Evolutionary conservation across 2,329 filamentous ascomycete genomes (phyloP).

Genomic region (Falciphora oryzae): DNA sequence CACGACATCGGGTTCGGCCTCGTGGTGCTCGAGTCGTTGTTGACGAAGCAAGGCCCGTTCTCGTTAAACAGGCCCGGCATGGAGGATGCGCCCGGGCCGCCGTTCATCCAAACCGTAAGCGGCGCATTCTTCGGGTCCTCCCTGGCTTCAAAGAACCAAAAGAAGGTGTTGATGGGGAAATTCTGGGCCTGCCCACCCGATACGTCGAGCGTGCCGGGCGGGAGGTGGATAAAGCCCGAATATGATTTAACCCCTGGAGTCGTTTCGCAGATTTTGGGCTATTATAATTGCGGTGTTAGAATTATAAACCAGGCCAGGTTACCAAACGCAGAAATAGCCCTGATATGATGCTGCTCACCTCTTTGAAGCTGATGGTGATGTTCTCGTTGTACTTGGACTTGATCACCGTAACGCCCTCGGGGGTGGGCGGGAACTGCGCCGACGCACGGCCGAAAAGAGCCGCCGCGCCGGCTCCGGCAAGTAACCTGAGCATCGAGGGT

Average conservation of each 20-base stretch:
- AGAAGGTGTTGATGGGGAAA: slow-evolving; percentile 41
- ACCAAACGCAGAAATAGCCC: background rate
- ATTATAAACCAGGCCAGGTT: background rate
- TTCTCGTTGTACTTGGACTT: slow-evolving; percentile 32
- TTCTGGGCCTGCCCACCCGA: slow-evolving; percentile 18
- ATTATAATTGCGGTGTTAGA: slow-evolving; percentile 14
- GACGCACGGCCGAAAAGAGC: background rate
- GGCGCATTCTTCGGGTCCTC: slow-evolving; percentile 25
- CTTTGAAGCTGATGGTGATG: slow-evolving; percentile 37
- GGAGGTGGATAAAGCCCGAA: slow-evolving; percentile 53
- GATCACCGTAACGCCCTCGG: slow-evolving; percentile 30
- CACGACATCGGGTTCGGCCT: slow-evolving; percentile 50
- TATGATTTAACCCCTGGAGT: slow-evolving; percentile 49
- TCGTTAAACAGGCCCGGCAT: slow-evolving; percentile 46
- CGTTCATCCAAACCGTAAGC: slow-evolving; percentile 53
- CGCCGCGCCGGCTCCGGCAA: slow-evolving; percentile 2
- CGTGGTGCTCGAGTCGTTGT: slow-evolving; percentile 38
- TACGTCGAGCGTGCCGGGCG: slow-evolving; percentile 32
- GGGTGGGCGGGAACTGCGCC: slow-evolving; percentile 33
- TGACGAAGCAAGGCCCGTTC: slow-evolving; percentile 48
- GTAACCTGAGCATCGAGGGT: background rate
- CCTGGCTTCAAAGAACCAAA: slow-evolving; percentile 35
- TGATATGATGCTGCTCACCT: slow-evolving; percentile 21
- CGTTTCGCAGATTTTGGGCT: slow-evolving; percentile 49
- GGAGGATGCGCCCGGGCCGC: slow-evolving; percentile 51